phyloP scores from a whole-genome alignment of 2,329 filamentous ascomycete species.

The Myriosclerotinia scirpicola region DNA sequence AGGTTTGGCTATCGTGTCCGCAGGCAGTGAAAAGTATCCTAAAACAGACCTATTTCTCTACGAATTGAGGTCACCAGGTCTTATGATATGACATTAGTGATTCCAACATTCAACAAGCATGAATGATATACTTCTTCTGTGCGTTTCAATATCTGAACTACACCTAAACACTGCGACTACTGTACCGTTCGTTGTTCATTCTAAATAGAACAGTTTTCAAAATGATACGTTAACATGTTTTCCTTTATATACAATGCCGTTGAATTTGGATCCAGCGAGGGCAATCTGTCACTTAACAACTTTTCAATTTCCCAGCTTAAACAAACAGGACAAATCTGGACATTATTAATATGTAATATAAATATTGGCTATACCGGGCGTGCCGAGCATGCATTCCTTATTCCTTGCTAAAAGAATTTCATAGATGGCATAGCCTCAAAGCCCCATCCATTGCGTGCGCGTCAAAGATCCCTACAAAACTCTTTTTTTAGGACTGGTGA shows the following conservation, averaged over 20 bases:
- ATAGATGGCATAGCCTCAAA: slow-evolving; percentile 4
- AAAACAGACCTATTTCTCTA: background rate
- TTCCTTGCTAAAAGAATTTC: slow-evolving; percentile 16
- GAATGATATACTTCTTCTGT: no score
- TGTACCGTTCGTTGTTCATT: background rate
- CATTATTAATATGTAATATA: background rate
- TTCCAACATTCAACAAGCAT: background rate
- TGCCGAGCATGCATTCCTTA: background rate
- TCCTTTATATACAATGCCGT: background rate
- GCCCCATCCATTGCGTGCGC: slow-evolving; percentile 23
- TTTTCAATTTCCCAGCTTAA: no score
- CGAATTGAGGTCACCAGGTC: background rate
- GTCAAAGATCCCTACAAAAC: slow-evolving; percentile 15
- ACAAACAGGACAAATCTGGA: no score
- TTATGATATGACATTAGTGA: background rate
- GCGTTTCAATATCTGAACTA: no score
- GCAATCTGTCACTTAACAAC: background rate
- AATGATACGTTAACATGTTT: background rate
- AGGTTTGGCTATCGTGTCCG: slow-evolving; percentile 9
- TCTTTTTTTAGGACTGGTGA: background rate
- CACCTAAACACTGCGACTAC: background rate
- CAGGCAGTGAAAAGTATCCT: background rate
- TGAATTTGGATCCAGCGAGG: no score
- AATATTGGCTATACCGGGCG: background rate
- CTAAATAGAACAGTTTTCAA: background rate